Evolutionary conservation across 208 protist genomes (phyloP).

Genomic region (Acanthamoeba castellanii): DNA sequence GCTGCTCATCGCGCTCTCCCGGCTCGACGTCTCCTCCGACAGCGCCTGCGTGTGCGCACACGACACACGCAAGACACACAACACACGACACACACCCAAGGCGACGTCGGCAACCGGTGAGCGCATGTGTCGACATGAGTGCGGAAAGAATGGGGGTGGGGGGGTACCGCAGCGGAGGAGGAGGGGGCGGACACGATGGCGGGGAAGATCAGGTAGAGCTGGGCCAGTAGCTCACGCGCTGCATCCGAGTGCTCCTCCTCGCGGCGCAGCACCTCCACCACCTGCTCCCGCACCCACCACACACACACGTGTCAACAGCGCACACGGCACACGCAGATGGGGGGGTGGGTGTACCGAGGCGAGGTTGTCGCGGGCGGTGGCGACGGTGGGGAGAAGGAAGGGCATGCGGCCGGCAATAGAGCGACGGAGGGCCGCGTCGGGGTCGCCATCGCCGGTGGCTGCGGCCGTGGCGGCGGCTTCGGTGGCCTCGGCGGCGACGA

Average conservation of each 20-base stretch:
- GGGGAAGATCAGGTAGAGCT: not conserved
- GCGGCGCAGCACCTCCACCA: not conserved
- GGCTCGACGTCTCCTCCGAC: conserved; percentile 3
- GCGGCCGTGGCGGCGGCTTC: too few species aligned
- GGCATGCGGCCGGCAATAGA: not conserved
- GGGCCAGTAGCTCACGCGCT: not conserved
- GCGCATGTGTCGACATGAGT: too few species aligned
- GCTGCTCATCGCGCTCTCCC: conserved; percentile 26
- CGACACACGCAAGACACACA: not conserved
- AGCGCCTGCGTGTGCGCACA: not conserved
- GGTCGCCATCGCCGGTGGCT: too few species aligned
- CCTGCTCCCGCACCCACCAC: not conserved
- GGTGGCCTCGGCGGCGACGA: not conserved
- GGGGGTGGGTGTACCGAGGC: not conserved
- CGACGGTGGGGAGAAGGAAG: not conserved
- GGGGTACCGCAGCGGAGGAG: not conserved
- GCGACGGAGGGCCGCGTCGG: not conserved
- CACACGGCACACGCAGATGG: not conserved
- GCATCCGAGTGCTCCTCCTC: not conserved
- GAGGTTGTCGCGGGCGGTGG: not conserved
- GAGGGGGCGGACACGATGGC: not conserved
- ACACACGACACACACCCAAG: too few species aligned
- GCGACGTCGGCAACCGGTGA: too few species aligned
- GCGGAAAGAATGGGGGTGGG: too few species aligned
- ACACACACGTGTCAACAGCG: not conserved